Evolutionary conservation across 78 protist genomes (phyloP).

Genomic region (Dictyostelium capitatum): DNA sequence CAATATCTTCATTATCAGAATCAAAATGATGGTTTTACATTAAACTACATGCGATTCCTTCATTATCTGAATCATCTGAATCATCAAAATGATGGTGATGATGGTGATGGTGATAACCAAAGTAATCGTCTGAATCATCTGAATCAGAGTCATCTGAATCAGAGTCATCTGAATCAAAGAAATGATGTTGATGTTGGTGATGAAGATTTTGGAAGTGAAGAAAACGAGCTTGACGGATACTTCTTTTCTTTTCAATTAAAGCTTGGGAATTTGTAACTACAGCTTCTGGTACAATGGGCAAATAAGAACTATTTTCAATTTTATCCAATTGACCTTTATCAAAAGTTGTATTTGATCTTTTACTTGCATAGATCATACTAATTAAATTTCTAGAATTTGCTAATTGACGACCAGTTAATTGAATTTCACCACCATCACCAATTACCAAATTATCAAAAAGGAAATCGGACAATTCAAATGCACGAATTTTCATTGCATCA

Average conservation of each 20-base stretch:
- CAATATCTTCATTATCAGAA: too few species aligned
- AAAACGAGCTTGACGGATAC: too few species aligned
- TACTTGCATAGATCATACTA: background rate
- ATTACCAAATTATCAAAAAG: background rate
- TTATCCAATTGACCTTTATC: slow-evolving; percentile 2
- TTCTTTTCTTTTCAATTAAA: background rate
- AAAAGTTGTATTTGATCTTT: background rate
- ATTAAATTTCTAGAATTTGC: background rate
- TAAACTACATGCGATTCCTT: too few species aligned
- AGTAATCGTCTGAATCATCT: background rate
- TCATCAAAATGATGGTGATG: too few species aligned
- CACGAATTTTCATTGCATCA: background rate
- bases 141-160: background rate
- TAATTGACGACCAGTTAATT: background rate
- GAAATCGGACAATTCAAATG: background rate
- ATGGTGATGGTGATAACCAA: too few species aligned
- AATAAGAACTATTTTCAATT: background rate
- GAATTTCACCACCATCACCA: background rate
- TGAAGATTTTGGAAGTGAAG: too few species aligned
- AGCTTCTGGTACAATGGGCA: background rate
- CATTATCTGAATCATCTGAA: too few species aligned
- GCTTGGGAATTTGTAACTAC: background rate
- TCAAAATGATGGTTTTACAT: too few species aligned
- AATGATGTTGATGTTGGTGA: too few species aligned
- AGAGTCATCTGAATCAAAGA: background rate